phyloP scores from a whole-genome alignment of 2,329 filamentous ascomycete species.

The Cladosporium austrohemisphaericum region DNA sequence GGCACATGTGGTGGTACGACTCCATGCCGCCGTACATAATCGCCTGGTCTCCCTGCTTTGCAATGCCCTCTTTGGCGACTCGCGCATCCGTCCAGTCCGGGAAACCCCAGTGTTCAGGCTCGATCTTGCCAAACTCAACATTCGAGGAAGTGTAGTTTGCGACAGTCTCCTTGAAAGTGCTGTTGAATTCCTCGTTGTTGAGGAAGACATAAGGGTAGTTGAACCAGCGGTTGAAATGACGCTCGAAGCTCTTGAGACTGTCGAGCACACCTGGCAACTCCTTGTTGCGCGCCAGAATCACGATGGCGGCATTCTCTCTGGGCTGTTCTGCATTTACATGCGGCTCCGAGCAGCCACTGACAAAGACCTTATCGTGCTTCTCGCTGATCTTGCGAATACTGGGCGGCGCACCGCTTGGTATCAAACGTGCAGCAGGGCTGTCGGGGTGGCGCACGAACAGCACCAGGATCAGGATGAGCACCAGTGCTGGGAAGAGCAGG shows the following conservation, averaged over 20 bases:
- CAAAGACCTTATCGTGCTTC: constrained; percentile 94
- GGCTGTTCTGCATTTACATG: constrained; percentile 69
- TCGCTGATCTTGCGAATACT: constrained; percentile 91
- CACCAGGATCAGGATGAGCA: constrained; percentile 84
- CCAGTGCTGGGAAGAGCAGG: constrained; percentile 84
- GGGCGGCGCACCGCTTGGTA: constrained; percentile 83
- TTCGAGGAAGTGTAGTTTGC: constrained; percentile 81
- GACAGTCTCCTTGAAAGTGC: constrained; percentile 84
- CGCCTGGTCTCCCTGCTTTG: constrained; percentile 91
- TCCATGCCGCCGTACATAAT: constrained; percentile 99
- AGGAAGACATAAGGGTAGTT: constrained; percentile 98
- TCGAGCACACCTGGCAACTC: constrained; percentile 94
- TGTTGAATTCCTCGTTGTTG: constrained; percentile 96
- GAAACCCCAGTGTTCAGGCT: constrained; percentile 88
- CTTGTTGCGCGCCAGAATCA: constrained; percentile 92
- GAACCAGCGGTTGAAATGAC: constrained; percentile 98
- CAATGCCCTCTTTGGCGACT: constrained; percentile 91
- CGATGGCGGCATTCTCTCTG: constrained; percentile 89
- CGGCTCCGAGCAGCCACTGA: constrained; percentile 76
- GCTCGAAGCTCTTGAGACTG: constrained; percentile 94
- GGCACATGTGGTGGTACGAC: constrained; percentile 98
- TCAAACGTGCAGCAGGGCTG: constrained; percentile 74
- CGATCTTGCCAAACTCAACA: constrained; percentile 93
- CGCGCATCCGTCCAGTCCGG: constrained; percentile 94
- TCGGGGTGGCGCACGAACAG: constrained; percentile 86